Evolutionary conservation across 805 yeast genomes (phyloP).

Genomic region (Lipomyces oligophaga): DNA sequence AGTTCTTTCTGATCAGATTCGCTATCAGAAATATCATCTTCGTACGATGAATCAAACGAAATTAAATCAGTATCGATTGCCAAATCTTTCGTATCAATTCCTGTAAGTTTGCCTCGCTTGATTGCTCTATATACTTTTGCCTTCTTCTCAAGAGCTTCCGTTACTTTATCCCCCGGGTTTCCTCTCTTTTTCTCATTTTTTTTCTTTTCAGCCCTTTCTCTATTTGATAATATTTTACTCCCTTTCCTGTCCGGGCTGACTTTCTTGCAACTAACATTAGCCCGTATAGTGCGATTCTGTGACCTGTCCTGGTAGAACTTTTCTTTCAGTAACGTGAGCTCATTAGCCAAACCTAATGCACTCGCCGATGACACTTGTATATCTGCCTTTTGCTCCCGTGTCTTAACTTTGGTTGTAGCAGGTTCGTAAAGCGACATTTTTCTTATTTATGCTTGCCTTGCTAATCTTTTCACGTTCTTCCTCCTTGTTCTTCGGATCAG

Average conservation of each 20-base stretch:
- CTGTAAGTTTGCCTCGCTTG: slow-evolving; percentile 13
- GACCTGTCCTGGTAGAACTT: not conserved
- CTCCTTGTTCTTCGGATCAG: too few relatives aligned
- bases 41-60: slow-evolving; percentile 3
- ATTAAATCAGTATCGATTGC: slow-evolving; percentile 29
- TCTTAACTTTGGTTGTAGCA: too few relatives aligned
- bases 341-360: slow-evolving; percentile 19
- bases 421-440: too few relatives aligned
- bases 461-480: too few relatives aligned
- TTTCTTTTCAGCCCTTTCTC: too few relatives aligned
- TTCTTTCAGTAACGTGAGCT: slow-evolving; percentile 20
- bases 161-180: slow-evolving; percentile 4
- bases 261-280: too few relatives aligned
- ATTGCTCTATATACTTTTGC: slow-evolving; percentile 25
- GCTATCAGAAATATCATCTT: slow-evolving; percentile 3
- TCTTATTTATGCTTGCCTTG: too few relatives aligned
- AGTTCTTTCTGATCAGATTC: slow-evolving; percentile 10
- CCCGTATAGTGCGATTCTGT: too few relatives aligned
- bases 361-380: slow-evolving; percentile 25
- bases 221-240: too few relatives aligned
- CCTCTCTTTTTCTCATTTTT: too few relatives aligned
- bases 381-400: slow-evolving; percentile 6
- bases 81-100: slow-evolving; percentile 10
- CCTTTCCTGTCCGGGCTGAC: too few relatives aligned
- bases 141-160: slow-evolving; percentile 15